phyloP scores from a whole-genome alignment of 192 early-diverging fungal genomes.

The Entomortierella chlamydospora region DNA sequence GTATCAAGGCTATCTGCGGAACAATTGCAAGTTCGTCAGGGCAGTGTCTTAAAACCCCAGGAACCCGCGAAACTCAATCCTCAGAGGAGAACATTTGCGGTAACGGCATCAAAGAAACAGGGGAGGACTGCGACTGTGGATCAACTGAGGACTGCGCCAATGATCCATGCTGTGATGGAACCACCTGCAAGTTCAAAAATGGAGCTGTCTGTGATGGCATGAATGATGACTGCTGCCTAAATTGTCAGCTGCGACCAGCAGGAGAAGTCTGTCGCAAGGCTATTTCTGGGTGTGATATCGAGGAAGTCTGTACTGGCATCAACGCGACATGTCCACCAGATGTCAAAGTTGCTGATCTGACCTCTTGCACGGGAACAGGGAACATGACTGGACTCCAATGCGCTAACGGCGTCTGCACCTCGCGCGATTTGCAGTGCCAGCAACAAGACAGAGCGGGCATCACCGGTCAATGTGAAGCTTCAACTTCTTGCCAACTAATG shows the following conservation, averaged over 20 bases:
- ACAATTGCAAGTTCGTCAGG: constrained; percentile 40
- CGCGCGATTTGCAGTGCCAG: constrained; percentile 75
- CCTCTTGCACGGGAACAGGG: constrained; percentile 63
- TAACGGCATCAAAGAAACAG: constrained; percentile 89
- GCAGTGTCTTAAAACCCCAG: constrained; percentile 46
- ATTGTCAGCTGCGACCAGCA: constrained; percentile 73
- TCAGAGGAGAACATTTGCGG: constrained; percentile 82
- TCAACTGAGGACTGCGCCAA: constrained; percentile 70
- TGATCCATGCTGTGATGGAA: constrained; percentile 85
- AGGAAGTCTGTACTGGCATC: constrained; percentile 81
- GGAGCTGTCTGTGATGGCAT: constrained; percentile 81
- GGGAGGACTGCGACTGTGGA: constrained; percentile 95
- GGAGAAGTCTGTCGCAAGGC: constrained; percentile 77
- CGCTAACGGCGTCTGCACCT: constrained; percentile 81
- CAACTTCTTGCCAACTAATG: constrained; percentile 72
- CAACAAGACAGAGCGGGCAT: constrained; percentile 66
- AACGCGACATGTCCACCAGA: constrained; percentile 79
- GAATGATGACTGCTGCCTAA: constrained; percentile 87
- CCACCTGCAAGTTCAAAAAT: constrained; percentile 84
- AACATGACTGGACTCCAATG: constrained; percentile 62
- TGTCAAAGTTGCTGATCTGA: constrained; percentile 70
- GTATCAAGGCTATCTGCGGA: constrained; percentile 46
- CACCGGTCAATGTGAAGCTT: constrained; percentile 66
- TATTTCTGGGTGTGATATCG: constrained; percentile 83
- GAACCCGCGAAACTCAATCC: constrained; percentile 31